Percentiles rank a stretch among this genome's conserved stretches.
Conservation (phyloP, 2,329 filamentous ascomycete genomes). For the Pseudogymnoascus sp. region DNA sequence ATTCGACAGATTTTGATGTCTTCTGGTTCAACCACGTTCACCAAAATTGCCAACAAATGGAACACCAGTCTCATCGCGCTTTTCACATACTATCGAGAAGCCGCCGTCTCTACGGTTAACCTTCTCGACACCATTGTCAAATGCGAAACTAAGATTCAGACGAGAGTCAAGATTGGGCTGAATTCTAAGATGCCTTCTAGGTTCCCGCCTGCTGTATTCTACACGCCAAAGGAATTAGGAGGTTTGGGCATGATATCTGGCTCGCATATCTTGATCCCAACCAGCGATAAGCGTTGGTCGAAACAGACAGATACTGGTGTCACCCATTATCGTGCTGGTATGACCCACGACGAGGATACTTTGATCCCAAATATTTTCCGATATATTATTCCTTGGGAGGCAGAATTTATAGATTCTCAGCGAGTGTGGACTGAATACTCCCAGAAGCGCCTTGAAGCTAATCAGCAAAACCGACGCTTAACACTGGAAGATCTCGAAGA, state of each 20-base stretch:
- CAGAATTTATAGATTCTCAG: constrained; percentile 97
- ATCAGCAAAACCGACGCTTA: constrained; percentile 90
- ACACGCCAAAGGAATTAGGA: constrained; percentile 95
- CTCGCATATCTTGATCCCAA: constrained; percentile 93
- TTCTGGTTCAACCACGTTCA: constrained; percentile 97
- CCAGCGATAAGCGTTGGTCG: constrained; percentile 95
- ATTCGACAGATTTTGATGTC: constrained; percentile 99
- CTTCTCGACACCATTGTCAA: constrained; percentile 97
- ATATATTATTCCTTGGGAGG: constrained; percentile 98
- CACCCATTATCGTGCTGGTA: constrained; percentile 92
- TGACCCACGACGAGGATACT: constrained; percentile 97
- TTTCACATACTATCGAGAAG: constrained; percentile 98
- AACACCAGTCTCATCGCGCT: constrained; percentile 95
- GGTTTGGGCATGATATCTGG: constrained; percentile 98
- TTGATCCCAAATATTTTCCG: constrained; percentile 98
- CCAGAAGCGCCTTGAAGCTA: constrained; percentile 92
- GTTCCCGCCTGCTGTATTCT: constrained; percentile 97
- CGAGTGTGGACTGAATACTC: constrained; percentile 99
- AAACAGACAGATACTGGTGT: constrained; percentile 97
- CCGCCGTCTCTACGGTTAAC: constrained; percentile 89
- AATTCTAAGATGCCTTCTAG: constrained; percentile 99
- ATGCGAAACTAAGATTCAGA: constrained; percentile 99
- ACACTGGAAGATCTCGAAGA: constrained; percentile 96
- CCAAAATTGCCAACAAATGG: constrained; percentile 99
- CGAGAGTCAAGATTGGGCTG: constrained; percentile 93